Evolutionary conservation across 768 basidiomycete species (phyloP).

Genomic region (Suillus ampliporus): DNA sequence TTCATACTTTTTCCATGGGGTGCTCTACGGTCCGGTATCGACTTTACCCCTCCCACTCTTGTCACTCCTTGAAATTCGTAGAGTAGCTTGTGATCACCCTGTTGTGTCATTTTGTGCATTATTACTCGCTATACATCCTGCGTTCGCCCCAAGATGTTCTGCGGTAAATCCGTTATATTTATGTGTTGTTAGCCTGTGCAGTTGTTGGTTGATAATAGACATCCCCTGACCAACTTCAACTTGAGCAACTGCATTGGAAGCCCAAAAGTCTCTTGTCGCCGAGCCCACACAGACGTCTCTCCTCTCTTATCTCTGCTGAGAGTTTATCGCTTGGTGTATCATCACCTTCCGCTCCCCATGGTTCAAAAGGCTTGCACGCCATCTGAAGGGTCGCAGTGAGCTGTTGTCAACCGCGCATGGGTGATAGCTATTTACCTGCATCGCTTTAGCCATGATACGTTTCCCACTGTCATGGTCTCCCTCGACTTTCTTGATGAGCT

Average conservation of each 20-base stretch:
- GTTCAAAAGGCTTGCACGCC: slow-evolving; percentile 83
- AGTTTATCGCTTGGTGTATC: slow-evolving; percentile 50
- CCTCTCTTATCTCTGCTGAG: slow-evolving; percentile 66
- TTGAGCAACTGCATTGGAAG: slow-evolving; percentile 94
- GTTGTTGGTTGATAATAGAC: neutral
- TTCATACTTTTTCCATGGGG: neutral
- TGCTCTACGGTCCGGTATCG: slow-evolving; percentile 12
- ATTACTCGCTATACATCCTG: slow-evolving; percentile 4
- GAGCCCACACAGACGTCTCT: slow-evolving; percentile 76
- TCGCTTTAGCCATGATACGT: slow-evolving; percentile 75
- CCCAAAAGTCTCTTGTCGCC: slow-evolving; percentile 80
- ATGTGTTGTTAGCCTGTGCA: neutral
- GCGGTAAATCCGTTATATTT: slow-evolving; percentile 1
- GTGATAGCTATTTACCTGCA: slow-evolving; percentile 61
- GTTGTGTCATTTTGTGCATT: slow-evolving; percentile 14
- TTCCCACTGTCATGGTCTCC: slow-evolving; percentile 66
- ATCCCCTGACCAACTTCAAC: slow-evolving; percentile 44
- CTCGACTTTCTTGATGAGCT: slow-evolving; percentile 79
- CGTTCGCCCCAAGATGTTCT: neutral
- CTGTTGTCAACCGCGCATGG: neutral
- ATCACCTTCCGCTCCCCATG: slow-evolving; percentile 82
- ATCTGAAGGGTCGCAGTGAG: slow-evolving; percentile 56
- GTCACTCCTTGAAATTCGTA: slow-evolving; percentile 12
- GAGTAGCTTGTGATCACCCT: slow-evolving; percentile 17
- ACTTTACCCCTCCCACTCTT: slow-evolving; percentile 9